A percentile compares a stretch with the other conserved stretches of the same genome.
These are phyloP conservation scores for Gossypium stocksii DNA, from an alignment of 345 rosid genomes.

Conservation along the genomic window DNA sequence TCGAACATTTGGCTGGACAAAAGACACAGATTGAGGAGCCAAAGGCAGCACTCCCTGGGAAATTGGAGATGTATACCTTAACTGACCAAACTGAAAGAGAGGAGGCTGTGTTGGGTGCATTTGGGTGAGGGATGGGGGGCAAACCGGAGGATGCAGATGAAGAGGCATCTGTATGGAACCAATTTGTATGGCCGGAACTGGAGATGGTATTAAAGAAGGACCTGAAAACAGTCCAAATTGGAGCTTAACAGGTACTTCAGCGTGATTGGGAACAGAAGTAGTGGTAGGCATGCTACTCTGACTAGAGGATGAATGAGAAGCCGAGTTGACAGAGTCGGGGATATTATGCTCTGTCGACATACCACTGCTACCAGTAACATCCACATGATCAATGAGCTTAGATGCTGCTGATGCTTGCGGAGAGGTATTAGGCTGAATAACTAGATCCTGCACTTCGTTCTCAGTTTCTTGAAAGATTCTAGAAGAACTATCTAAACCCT, in stretches of 20 bases:
- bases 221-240: slow-evolving; percentile 97
- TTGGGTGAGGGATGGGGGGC: slow-evolving; percentile 48
- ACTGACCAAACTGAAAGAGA: slow-evolving; percentile 89
- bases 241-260: slow-evolving; percentile 67
- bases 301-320: slow-evolving; percentile 37
- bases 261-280: slow-evolving; percentile 41
- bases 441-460: slow-evolving; percentile 45
- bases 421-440: slow-evolving; percentile 34
- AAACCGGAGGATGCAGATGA: slow-evolving; percentile 73
- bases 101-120: slow-evolving; percentile 69
- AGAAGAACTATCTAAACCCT: slow-evolving; percentile 36
- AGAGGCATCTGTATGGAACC: slow-evolving; percentile 99
- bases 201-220: slow-evolving; percentile 84
- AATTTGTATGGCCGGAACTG: slow-evolving; percentile 96
- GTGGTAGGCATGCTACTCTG: slow-evolving; percentile 38
- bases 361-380: slow-evolving; percentile 33
- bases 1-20: slow-evolving; percentile 46
- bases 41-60: slow-evolving; percentile 69
- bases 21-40: slow-evolving; percentile 55
- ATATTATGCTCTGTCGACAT: slow-evolving; percentile 29
- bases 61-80: slow-evolving; percentile 70
- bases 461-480: slow-evolving; percentile 50
- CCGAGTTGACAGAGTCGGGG: slow-evolving; percentile 31
- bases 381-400: slow-evolving; percentile 33
- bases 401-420: slow-evolving; percentile 33